Evolutionary conservation across 768 basidiomycete genomes (phyloP), one percentile per base, ranked within the genome.

Genomic region (Hydnomerulius pinastri): DNA sequence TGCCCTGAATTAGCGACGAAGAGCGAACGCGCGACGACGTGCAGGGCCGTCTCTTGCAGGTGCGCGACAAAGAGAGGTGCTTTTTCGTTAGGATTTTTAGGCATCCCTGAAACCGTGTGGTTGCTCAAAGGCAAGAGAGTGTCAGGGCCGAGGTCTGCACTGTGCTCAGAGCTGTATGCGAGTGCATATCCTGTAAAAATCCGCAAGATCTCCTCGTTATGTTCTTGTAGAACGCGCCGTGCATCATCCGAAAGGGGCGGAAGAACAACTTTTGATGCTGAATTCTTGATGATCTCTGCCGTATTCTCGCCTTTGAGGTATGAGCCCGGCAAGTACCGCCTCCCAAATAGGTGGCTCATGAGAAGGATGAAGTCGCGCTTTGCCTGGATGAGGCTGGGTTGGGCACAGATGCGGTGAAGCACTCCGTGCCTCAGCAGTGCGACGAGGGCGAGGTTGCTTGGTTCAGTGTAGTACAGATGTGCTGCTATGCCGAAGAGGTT

Each of bases 1-100:
- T 83, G 83, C 0, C 87, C 86, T 0, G 87, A 89, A 48, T 76
- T 84, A 0, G 86, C 83, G 6, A 82, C 84, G 54, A 87, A 89
- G 5, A 71, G 56, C 1, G 86, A 89, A 8, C 86, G 79, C 24
- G 73, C 75, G 1, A 68, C 58, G 21, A 76, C 67, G 0, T 28
- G 56, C n/a, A 75, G 62, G 6, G 76, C 68, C 0, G 73, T 74
- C 1, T 66, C 52, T 1, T 65, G 60, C 32, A 86, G 69, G 51
- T 75, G 62, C 4, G 50, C 25, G 4, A 57, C 62, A 54, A 83
- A 75, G 4, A 51, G 57, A 1, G 70, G 52, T 11, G 33, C 20
- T 2, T 43, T 25, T 43, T 27, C 30, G 18, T 45, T 43, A 20
- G 43, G 33, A 9, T 18, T 27, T 6, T 33, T 11, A 1, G 59